These are phyloP conservation scores for Gossypium rotundifolium DNA, from an alignment of 345 rosid species.

Conservation along the genomic window DNA sequence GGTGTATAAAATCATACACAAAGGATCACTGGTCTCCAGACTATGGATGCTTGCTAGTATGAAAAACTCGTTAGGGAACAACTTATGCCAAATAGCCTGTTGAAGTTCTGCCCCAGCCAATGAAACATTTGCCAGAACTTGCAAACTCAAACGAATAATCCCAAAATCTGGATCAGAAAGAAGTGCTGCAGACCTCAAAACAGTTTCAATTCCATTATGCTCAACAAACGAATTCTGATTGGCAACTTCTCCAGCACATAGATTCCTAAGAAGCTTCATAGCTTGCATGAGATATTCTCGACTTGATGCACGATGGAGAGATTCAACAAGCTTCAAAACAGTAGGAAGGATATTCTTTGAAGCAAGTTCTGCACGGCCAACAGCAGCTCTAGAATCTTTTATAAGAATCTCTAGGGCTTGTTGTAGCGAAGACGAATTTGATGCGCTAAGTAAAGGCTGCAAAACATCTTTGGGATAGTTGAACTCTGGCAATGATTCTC, in stretches of 20 bases:
- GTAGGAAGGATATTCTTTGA: conserved; percentile 37
- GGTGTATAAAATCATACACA: conserved; percentile 59
- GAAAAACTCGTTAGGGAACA: conserved; percentile 47
- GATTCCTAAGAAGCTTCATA: conserved; percentile 63
- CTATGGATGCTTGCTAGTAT: conserved; percentile 38
- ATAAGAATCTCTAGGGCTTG: conserved; percentile 49
- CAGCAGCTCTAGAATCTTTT: conserved; percentile 34
- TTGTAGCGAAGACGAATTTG: conserved; percentile 30
- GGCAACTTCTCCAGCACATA: conserved; percentile 59
- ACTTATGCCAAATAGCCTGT: conserved; percentile 43
- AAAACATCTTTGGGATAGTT: conserved; percentile 19
- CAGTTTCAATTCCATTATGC: conserved; percentile 32
- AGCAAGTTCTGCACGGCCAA: conserved; percentile 59
- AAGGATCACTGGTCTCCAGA: conserved; percentile 56
- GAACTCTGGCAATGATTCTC: neutral
- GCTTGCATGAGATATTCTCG: conserved; percentile 29
- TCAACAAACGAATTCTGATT: conserved; percentile 55
- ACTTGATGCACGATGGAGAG: conserved; percentile 24
- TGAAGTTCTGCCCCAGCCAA: conserved; percentile 62
- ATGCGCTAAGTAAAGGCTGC: conserved; percentile 35
- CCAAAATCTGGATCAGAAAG: conserved; percentile 32
- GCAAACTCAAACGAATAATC: conserved; percentile 45
- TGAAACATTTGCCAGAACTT: conserved; percentile 61
- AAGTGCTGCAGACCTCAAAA: conserved; percentile 24
- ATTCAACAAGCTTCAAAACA: conserved; percentile 38